Base-by-base conservation (phyloP, 2,329 filamentous ascomycete species). In the Metarhizium brunneum region DNA sequence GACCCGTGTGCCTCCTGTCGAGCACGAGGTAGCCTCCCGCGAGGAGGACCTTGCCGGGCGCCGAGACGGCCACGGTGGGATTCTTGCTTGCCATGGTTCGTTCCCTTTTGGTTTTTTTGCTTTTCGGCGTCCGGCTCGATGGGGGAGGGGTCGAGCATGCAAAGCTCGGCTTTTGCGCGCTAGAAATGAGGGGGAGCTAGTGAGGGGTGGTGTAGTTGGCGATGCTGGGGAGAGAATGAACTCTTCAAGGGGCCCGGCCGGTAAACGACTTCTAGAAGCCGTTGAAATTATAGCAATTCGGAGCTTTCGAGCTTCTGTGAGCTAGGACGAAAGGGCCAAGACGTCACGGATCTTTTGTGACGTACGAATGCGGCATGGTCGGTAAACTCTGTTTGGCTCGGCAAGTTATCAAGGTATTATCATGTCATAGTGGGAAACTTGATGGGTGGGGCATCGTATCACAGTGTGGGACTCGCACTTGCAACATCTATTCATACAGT, bases 21-120 rank as follows among this genome's bases (percentile, higher is more conserved):
- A 99, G 85, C 25, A 96, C 92, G 49, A 97, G 84, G 72, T 97
- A 99, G 59, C 94, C 94, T 60, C 94, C 94, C 4, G 92, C 90
- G 54, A 97, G 82, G 61, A 99, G 82, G 58, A 99, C 94, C 76
- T 99, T 99, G 63, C 94, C 94, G 18, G 94, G 94, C 25, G 94
- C 92, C 60, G 94, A 97, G 61, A 95, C 83, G 66, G 85, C 86
- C 50, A 72, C 65, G 51, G 74, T 73, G 59, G 69, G 68, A 64
- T 70, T 66, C 18, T 40, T 29, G 20, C 36, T 18, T 20, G 47
- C n/a, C 55, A 55, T 55, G 40, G 18, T 25, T 25, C 25, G 18
- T 25, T 25, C 25, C 25, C 35, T 10, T 2, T 11, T 35, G 40
- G n/a, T 25, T 25, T 2, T 25, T 25, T 25, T 25, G 2, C 4